A percentile compares a stretch with the other conserved stretches of the same genome.
Conservation (phyloP, 345 rosid species). For the Odontarrhena argentea region DNA sequence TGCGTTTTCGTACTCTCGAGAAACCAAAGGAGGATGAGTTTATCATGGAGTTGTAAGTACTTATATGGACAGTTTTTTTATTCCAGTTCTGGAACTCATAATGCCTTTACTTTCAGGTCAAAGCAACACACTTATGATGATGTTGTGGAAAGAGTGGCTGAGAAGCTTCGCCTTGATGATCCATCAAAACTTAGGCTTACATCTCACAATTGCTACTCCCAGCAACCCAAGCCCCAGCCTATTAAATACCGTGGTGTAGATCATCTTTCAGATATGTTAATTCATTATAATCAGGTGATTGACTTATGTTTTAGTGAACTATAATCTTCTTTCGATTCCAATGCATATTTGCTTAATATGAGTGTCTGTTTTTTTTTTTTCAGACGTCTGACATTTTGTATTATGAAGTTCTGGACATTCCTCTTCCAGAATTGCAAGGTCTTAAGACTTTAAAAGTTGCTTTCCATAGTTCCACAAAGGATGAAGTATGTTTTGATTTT, state of each 20-base stretch:
- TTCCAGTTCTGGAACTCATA: slow-evolving; percentile 28
- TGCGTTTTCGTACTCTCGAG: slow-evolving; percentile 86
- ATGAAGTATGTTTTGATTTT: slow-evolving; percentile 56
- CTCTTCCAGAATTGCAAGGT: slow-evolving; percentile 95
- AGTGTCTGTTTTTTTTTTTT: slow-evolving; percentile 33
- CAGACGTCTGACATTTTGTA: slow-evolving; percentile 95
- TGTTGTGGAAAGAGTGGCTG: slow-evolving; percentile 86
- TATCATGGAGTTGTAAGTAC: slow-evolving; percentile 80
- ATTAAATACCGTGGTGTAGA: slow-evolving; percentile 87
- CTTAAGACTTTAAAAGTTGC: slow-evolving; percentile 91
- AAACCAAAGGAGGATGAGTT: slow-evolving; percentile 93
- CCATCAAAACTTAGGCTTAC: slow-evolving; percentile 90
- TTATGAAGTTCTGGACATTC: slow-evolving; percentile 96
- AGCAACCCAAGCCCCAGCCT: slow-evolving; percentile 96
- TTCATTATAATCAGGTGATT: slow-evolving; percentile 88
- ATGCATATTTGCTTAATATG: slow-evolving; percentile 16
- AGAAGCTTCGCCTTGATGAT: slow-evolving; percentile 80
- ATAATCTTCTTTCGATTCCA: slow-evolving; percentile 3
- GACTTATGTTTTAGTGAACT: slow-evolving; percentile 7
- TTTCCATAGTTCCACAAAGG: slow-evolving; percentile 79
- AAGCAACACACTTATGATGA: slow-evolving; percentile 85
- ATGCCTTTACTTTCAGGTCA: slow-evolving; percentile 61
- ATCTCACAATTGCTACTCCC: slow-evolving; percentile 98
- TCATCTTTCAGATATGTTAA: slow-evolving; percentile 87
- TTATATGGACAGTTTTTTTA: slow-evolving; percentile 9